Evolutionary conservation across 441 rosid species (phyloP), one percentile per base, ranked within the genome.

Genomic region (Isatis lusitanica): DNA sequence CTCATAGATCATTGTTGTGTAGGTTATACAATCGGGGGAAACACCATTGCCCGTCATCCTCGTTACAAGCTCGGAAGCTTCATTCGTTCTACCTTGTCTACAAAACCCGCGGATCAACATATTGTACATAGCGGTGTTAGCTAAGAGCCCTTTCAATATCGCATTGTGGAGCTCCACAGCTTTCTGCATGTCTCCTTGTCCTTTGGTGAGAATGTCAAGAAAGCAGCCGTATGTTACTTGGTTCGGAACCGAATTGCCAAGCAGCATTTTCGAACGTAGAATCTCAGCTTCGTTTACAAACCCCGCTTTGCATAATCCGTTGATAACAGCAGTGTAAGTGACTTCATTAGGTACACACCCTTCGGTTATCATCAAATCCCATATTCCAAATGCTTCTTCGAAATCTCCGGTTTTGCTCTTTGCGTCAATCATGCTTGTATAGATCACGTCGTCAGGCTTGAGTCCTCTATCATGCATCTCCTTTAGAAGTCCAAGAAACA

Each of bases 371-470:
- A 92, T 92, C 77, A 87, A 65, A 82, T 92, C 88, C 96, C 85
- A 87, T 74, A 89, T 70, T 47, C 82, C 86, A 13, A 87, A 78
- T 12, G 92, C 97, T 79, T 81, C 82, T 79, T 79, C 81, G 40
- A 94, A 63, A 73, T 90, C 86, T 73, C 96, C 96, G 0, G 78
- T 78, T 85, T 89, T 90, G 78, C 87, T 74, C 52, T 87, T 85
- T 46, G 90, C 88, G 75, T 88, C 96, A 43, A 92, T 90, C 91
- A 92, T 89, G 81, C 86, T 89, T 46, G 98, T 89, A 53, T 89
- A 92, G 12, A 85, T 86, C 66, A 87, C 82, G 51, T 44, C 73
- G 78, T 94, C 98, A 42, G 98, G 98, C 77, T 64, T 88, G 76
- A 92, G 79, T 66, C 89, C 85, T 64, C 63, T 78, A 51, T 82